Evolutionary conservation across 257 asterid species (phyloP).

Genomic region (Paraleonurus japonicus): DNA sequence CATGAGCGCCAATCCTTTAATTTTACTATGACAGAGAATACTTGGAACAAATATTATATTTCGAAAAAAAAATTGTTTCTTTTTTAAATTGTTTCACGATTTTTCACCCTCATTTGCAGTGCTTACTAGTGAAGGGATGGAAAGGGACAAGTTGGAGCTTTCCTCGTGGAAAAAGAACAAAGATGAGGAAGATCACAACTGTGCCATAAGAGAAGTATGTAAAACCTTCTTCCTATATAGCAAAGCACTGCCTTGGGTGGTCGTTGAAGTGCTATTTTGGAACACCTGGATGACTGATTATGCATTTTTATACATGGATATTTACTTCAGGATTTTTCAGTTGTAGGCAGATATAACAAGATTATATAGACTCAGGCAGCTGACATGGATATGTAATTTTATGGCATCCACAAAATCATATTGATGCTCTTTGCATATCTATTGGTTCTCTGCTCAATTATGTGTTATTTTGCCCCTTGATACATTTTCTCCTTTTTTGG

Average conservation of each 20-base stretch:
- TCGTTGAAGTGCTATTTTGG: background rate
- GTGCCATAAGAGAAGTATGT: slow-evolving; percentile 84
- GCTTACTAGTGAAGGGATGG: slow-evolving; percentile 88
- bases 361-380: background rate
- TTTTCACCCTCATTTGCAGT: slow-evolving; percentile 38
- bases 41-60: slow-evolving; percentile 1
- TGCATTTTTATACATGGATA: background rate
- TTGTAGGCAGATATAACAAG: background rate
- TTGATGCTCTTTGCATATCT: background rate
- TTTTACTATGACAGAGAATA: background rate
- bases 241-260: slow-evolving; percentile 4
- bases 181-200: slow-evolving; percentile 81
- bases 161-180: slow-evolving; percentile 90
- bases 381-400: background rate
- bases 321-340: background rate
- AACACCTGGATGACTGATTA: background rate
- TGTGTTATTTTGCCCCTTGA: background rate
- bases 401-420: background rate
- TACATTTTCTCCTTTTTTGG: background rate
- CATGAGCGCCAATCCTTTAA: background rate
- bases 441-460: background rate
- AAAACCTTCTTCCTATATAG: slow-evolving; percentile 3
- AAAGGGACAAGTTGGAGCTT: slow-evolving; percentile 93
- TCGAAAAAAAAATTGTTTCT: background rate
- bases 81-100: background rate